phyloP scores from a whole-genome alignment of 768 basidiomycete species.

The Amanita pallidorosea region DNA sequence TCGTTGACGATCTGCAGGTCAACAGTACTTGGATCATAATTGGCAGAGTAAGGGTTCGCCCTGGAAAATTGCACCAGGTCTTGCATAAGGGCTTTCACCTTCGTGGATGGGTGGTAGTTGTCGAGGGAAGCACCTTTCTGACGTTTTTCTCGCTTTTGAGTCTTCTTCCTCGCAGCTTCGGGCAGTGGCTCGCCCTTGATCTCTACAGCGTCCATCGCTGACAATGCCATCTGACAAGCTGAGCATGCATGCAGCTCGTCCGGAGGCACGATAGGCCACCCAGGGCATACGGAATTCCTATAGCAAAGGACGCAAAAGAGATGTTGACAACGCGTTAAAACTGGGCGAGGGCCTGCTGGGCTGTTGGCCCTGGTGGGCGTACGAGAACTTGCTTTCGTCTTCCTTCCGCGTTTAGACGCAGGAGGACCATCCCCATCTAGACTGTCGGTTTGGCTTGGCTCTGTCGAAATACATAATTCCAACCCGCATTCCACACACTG shows the following conservation, averaged over 20 bases:
- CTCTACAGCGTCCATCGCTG: constrained; percentile 71
- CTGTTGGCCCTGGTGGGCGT: constrained; percentile 65
- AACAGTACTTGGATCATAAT: constrained; percentile 69
- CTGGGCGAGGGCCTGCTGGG: constrained; percentile 48
- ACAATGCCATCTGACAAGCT: constrained; percentile 63
- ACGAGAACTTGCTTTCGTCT: constrained; percentile 50
- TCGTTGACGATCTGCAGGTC: constrained; percentile 74
- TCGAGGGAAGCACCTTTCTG: constrained; percentile 41
- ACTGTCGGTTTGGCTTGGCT: constrained; percentile 33
- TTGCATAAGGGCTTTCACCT: constrained; percentile 71
- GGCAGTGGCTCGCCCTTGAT: constrained; percentile 49
- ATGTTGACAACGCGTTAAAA: constrained; percentile 91
- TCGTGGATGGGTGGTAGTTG: constrained; percentile 72
- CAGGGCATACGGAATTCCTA: constrained; percentile 63
- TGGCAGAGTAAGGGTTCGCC: constrained; percentile 75
- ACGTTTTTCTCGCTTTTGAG: constrained; percentile 55
- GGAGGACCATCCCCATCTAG: constrained; percentile 40
- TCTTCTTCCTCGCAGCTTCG: constrained; percentile 52
- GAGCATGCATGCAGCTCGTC: constrained; percentile 60
- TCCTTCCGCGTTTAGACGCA: constrained; percentile 34
- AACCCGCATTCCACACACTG: constrained; percentile 83
- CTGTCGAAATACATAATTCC: constrained; percentile 53
- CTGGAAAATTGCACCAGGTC: constrained; percentile 78
- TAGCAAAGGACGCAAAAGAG: constrained; percentile 87
- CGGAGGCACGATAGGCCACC: constrained; percentile 63